phyloP scores from a whole-genome alignment of 2,329 filamentous ascomycete genomes.

The Geosmithia putterillii region DNA sequence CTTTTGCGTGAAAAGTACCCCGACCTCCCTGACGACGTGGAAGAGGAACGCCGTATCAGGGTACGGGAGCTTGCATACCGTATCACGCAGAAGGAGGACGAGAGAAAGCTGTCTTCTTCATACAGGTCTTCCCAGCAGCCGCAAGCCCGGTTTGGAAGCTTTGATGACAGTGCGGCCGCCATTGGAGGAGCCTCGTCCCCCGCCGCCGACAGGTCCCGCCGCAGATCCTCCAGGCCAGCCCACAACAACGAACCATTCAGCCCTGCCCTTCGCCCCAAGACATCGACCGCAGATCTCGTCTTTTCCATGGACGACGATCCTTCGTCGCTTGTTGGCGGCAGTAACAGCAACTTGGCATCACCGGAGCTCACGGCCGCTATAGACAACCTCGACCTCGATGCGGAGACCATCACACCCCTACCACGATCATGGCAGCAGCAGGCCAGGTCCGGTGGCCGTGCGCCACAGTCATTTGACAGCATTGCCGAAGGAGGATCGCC shows the following conservation, averaged over 20 bases:
- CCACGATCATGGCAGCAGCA: not conserved
- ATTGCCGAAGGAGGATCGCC: too few species aligned
- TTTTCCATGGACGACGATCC: slow-evolving; percentile 85
- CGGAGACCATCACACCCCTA: not conserved
- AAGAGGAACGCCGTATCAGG: slow-evolving; percentile 56
- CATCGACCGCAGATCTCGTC: slow-evolving; percentile 65
- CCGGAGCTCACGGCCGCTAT: slow-evolving; percentile 1
- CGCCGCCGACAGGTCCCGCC: slow-evolving; percentile 30
- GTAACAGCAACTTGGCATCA: slow-evolving; percentile 6
- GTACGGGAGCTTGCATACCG: slow-evolving; percentile 68
- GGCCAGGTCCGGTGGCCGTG: not conserved
- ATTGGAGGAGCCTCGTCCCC: too few species aligned
- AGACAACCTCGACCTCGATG: not conserved
- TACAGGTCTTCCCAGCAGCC: too few species aligned
- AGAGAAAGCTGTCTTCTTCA: slow-evolving; percentile 48
- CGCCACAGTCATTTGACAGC: not conserved
- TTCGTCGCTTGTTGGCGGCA: slow-evolving; percentile 1
- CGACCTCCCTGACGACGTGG: slow-evolving; percentile 49
- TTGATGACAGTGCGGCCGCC: slow-evolving; percentile 45
- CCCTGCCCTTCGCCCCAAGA: slow-evolving; percentile 55
- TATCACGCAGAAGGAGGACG: slow-evolving; percentile 49
- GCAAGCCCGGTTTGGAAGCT: slow-evolving; percentile 43
- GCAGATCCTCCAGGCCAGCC: slow-evolving; percentile 27
- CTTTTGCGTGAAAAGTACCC: slow-evolving; percentile 54
- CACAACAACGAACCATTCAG: slow-evolving; percentile 45